Percentiles rank a stretch among this genome's conserved stretches.
Conservation (phyloP, 2,329 filamentous ascomycete species). For the Alternaria gaisen region DNA sequence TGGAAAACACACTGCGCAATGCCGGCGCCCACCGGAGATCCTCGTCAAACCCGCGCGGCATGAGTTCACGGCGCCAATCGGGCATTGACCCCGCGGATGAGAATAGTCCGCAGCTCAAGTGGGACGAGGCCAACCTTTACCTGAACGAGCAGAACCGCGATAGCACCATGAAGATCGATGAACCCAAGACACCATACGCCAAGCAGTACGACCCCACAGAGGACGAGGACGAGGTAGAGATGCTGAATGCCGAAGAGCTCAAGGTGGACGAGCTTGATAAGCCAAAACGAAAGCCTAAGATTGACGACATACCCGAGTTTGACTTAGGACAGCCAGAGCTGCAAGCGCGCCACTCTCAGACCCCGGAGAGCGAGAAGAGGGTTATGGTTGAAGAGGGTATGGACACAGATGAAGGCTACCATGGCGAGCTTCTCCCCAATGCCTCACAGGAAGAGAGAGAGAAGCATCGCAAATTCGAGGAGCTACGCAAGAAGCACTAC, state of each 20-base stretch:
- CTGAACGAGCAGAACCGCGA: constrained; percentile 95
- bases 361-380: constrained; percentile 69
- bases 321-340: constrained; percentile 90
- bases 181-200: constrained; percentile 97
- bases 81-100: constrained; percentile 62
- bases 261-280: constrained; percentile 74
- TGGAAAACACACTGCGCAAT: constrained; percentile 94
- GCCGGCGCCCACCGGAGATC: constrained; percentile 87
- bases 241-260: constrained; percentile 74
- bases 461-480: constrained; percentile 92
- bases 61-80: constrained; percentile 77
- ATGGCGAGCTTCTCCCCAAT: constrained; percentile 66
- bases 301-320: constrained; percentile 87
- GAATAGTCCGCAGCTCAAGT: constrained; percentile 82
- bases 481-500: constrained; percentile 94
- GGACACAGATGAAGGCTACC: constrained; percentile 55
- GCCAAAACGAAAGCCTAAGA: constrained; percentile 58
- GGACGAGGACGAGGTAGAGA: constrained; percentile 76
- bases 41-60: constrained; percentile 74
- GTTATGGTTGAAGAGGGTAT: constrained; percentile 76
- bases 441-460: constrained; percentile 75
- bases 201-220: constrained; percentile 89
- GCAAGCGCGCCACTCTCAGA: constrained; percentile 51
- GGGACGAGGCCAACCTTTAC: constrained; percentile 98
- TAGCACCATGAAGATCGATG: constrained; percentile 98